Base-by-base conservation (phyloP, 192 early-diverging fungal genomes). In the Entomortierella beljakovae region DNA sequence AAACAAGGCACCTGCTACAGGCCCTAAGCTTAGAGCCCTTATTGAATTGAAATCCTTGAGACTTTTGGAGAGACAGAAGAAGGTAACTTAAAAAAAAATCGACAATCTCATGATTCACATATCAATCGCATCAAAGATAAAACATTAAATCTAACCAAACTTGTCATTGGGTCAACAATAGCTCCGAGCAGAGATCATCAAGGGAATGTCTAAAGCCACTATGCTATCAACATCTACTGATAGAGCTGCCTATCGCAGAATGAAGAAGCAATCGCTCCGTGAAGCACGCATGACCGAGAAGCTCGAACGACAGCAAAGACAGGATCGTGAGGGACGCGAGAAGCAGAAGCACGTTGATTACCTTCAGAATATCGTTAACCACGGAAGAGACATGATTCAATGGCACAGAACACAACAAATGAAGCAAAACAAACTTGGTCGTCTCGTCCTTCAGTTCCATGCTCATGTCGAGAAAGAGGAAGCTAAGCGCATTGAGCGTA, bases 401-500 rank as follows among this genome's bases (percentile, higher is more conserved):
- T 88, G 85, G 81, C 95, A 96, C 82, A 82, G 84, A 43, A 71
- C 77, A 68, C 88, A 91, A 72, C 89, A 95, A 73, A 80, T 68
- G 32, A 92, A 89, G 70, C 85, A 89, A 74, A 74, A 73, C 62
- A 91, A 90, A 70, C 83, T 99, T 13, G 97, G 97, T 20, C 85
- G 86, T 32, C 81, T 89, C 18, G 92, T 98, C 31, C 54, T 92
- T 50, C 84, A 90, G 34, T 90, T 91, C 84, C 97, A 98, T 71
- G 70, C 83, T 22, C 88, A 91, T 48, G 89, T 94, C 53, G 94
- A 95, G 71, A 96, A 96, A 81, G 98, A 99, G 72, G 98, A 99
- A 74, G 91, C 93, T 77, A 94, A 94, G 84, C 92, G 94, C 54
- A 83, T 87, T 26, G 92, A 95, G 80, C 88, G 92, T 49, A 81